phyloP scores from a whole-genome alignment of 345 rosid species.

The Eucalyptus pauciflora region DNA sequence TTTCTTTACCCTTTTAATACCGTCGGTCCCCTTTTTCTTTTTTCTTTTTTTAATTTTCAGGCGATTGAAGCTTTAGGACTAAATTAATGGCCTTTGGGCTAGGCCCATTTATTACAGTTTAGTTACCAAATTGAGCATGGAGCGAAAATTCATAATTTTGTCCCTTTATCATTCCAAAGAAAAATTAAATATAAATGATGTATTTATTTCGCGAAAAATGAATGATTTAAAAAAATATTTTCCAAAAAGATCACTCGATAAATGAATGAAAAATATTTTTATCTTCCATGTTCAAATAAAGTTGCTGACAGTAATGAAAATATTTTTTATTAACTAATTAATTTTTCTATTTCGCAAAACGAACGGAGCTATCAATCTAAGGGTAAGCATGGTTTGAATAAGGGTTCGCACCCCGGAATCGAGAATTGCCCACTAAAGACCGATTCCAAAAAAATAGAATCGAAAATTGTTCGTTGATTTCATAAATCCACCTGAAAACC shows the following conservation, averaged over 20 bases:
- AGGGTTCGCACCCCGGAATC: accelerated
- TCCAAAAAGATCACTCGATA: too few relatives aligned
- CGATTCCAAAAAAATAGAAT: accelerated
- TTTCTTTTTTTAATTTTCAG: too few relatives aligned
- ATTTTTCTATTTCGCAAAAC: accelerated
- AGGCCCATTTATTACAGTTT: background rate
- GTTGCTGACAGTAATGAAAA: too few relatives aligned
- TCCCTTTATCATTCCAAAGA: background rate
- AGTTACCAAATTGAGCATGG: background rate
- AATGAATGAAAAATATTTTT: too few relatives aligned
- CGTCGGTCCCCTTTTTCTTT: too few relatives aligned
- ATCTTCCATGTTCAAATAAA: too few relatives aligned
- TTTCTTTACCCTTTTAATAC: too few relatives aligned
- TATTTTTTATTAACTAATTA: too few relatives aligned
- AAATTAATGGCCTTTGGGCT: background rate
- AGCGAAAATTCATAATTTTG: background rate
- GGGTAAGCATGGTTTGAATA: too few relatives aligned
- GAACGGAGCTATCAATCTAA: too few relatives aligned
- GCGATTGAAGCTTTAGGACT: background rate
- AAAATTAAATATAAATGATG: background rate
- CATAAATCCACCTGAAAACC: accelerated
- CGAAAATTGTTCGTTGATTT: accelerated
- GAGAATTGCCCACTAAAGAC: accelerated
- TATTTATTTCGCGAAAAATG: accelerated
- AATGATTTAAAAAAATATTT: too few relatives aligned